Base-by-base conservation (phyloP, 2,329 filamentous ascomycete genomes). In the Emmonsiellopsis sp. region DNA sequence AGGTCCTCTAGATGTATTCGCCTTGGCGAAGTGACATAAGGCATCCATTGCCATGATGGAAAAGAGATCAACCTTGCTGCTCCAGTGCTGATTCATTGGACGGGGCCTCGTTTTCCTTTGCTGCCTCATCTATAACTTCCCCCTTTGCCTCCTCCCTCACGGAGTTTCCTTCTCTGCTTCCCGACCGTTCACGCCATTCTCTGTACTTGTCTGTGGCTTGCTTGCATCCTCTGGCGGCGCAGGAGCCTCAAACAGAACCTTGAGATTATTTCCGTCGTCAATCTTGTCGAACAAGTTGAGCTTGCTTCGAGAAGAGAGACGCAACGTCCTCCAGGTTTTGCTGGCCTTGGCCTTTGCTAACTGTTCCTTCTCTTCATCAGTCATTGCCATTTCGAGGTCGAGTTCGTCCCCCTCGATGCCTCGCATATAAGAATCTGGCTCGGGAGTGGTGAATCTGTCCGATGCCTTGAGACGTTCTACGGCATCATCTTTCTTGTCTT, bases 301-400 rank as follows among this genome's bases (percentile, higher is more conserved):
- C 62, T 86, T 86, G 54, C 78, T 83, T 59, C 82, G 83, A 53
- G 86, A 84, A 8, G 89, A 87, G 58, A 95, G 81, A 51, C 93
- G 83, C 58, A 98, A 74, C 5, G 89, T 88, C 61, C 91, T 82
- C 93, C 93, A 98, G 54, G 84, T 86, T 69, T 94, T 92, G 73
- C 89, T 95, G 16, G 85, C 83, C 68, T 94, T 95, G 53, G 84
- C 79, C 58, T 87, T 86, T 71, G 69, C 80, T 73, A 74, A 79
- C 61, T 70, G 68, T 48, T 79, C 74, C 64, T 77, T 81, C 58
- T 85, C 82, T 54, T 80, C 79, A 41, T 83, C 78, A 41, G 74
- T 82, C 53, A 80, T 80, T 8, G 88, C 86, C 79, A 92, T 89
- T 16, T 90, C 87, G 51, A 95, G 82, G 67, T 96, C 89, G 62